Evolutionary conservation across 2,329 filamentous ascomycete species (phyloP).

Genomic region (Aspergillus carbonarius): DNA sequence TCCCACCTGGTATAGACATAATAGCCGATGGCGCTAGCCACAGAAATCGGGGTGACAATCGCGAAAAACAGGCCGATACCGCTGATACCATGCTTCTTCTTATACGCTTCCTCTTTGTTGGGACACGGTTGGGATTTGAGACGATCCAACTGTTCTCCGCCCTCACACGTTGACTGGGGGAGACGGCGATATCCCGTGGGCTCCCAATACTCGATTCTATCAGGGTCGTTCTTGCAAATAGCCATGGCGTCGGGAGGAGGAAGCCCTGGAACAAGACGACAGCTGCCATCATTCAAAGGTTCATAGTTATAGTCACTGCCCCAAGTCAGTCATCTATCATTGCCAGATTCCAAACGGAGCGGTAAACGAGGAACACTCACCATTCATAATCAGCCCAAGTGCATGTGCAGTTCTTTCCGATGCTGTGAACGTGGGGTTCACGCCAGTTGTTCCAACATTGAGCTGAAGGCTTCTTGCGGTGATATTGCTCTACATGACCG

Average conservation of each 20-base stretch:
- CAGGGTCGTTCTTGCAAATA: conserved; percentile 63
- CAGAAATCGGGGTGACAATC: conserved; percentile 70
- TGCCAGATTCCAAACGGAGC: not conserved
- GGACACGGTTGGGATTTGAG: conserved; percentile 65
- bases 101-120: conserved; percentile 78
- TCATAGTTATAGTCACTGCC: conserved; percentile 90
- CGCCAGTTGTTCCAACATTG: conserved; percentile 79
- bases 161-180: conserved; percentile 81
- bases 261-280: conserved; percentile 72
- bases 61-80: conserved; percentile 81
- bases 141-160: conserved; percentile 73
- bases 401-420: conserved; percentile 75
- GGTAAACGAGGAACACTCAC: conserved; percentile 50
- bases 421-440: conserved; percentile 69
- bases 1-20: conserved; percentile 84
- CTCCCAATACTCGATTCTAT: conserved; percentile 74
- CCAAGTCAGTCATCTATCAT: conserved; percentile 12
- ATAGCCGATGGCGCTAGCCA: conserved; percentile 73
- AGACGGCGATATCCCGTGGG: conserved; percentile 87
- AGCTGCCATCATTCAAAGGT: conserved; percentile 72
- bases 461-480: conserved; percentile 78
- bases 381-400: conserved; percentile 88
- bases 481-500: conserved; percentile 83
- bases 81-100: conserved; percentile 68
- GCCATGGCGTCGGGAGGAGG: conserved; percentile 60